These are phyloP conservation scores for Naematelia aurantialba DNA, from an alignment of 768 basidiomycete genomes.

Conservation along the genomic window DNA sequence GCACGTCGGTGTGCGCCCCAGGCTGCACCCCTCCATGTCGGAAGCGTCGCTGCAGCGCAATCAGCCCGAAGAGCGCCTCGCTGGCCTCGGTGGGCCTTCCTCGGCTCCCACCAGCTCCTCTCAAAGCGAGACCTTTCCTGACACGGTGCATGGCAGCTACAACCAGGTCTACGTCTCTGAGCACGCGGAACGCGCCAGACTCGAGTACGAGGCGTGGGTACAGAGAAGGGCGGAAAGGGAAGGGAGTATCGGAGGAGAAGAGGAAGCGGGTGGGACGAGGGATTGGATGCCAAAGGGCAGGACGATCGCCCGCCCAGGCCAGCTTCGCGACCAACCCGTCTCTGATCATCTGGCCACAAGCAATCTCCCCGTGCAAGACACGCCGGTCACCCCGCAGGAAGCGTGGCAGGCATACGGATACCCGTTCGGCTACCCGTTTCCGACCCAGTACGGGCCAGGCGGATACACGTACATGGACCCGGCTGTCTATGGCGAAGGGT, in stretches of 20 bases:
- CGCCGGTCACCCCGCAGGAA: conserved; percentile 3
- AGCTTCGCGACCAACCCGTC: conserved; percentile 14
- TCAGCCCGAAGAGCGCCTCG: conserved; percentile 32
- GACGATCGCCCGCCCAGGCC: conserved; percentile 25
- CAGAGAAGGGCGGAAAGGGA: conserved; percentile 30
- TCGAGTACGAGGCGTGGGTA: conserved; percentile 40
- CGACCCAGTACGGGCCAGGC: not conserved
- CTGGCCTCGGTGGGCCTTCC: conserved; percentile 23
- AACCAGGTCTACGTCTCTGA: conserved; percentile 11
- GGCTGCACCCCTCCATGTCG: conserved; percentile 35
- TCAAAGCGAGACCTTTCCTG: not conserved
- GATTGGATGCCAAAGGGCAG: conserved; percentile 30
- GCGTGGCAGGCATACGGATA: conserved; percentile 1
- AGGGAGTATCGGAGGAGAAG: conserved; percentile 22
- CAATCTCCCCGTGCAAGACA: not conserved
- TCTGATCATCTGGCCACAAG: conserved; percentile 15
- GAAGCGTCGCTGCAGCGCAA: conserved; percentile 28
- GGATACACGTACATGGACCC: conserved; percentile 1
- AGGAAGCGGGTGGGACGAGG: conserved; percentile 17
- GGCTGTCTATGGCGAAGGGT: conserved; percentile 5
- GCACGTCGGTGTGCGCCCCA: conserved; percentile 67
- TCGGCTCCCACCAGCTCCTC: conserved; percentile 18
- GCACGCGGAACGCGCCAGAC: conserved; percentile 25
- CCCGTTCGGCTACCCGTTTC: not conserved
- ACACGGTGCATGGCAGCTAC: conserved; percentile 12